A percentile compares a stretch with the other conserved stretches of the same genome.
Conservation (phyloP, 2,329 filamentous ascomycete species). For the Calonectria pseudoreteaudii region DNA sequence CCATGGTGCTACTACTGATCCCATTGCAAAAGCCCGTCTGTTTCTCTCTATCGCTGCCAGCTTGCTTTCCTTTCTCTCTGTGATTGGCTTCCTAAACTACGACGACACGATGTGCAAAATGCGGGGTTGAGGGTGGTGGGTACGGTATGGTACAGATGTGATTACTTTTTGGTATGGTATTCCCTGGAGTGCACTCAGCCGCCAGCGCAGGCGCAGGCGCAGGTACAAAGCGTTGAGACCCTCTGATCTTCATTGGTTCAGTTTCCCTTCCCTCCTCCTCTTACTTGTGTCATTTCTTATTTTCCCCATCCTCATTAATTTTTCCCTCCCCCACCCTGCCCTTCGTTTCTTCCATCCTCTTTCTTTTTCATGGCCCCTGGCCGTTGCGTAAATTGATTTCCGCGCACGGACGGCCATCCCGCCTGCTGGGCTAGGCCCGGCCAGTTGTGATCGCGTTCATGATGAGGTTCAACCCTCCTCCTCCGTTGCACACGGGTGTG, state of each 20-base stretch:
- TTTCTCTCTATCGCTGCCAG: neutral
- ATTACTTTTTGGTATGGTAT: neutral
- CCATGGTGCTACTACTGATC: slow-evolving; percentile 16
- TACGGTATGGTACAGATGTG: neutral
- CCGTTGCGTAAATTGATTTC: slow-evolving; percentile 37
- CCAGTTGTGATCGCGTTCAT: slow-evolving; percentile 14
- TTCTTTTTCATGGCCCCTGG: neutral
- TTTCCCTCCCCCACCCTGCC: neutral
- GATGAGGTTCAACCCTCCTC: neutral
- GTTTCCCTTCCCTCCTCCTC: slow-evolving; percentile 1
- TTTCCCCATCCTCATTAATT: slow-evolving; percentile 2
- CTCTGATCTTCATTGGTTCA: neutral
- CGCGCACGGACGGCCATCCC: slow-evolving; percentile 34
- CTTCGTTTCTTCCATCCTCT: slow-evolving; percentile 16
- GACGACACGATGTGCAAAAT: neutral
- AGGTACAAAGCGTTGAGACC: neutral
- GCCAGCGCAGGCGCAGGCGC: neutral
- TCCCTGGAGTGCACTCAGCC: neutral
- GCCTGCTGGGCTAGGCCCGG: slow-evolving; percentile 6
- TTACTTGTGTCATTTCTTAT: neutral
- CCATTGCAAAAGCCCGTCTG: neutral
- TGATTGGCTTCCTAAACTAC: neutral
- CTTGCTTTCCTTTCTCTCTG: neutral
- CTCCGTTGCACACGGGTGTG: neutral
- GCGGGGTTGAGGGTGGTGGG: neutral